A percentile compares a stretch with the other conserved stretches of the same genome.
Conservation (phyloP, 176 grass and related monocot species). For the Carex myosuroides region DNA sequence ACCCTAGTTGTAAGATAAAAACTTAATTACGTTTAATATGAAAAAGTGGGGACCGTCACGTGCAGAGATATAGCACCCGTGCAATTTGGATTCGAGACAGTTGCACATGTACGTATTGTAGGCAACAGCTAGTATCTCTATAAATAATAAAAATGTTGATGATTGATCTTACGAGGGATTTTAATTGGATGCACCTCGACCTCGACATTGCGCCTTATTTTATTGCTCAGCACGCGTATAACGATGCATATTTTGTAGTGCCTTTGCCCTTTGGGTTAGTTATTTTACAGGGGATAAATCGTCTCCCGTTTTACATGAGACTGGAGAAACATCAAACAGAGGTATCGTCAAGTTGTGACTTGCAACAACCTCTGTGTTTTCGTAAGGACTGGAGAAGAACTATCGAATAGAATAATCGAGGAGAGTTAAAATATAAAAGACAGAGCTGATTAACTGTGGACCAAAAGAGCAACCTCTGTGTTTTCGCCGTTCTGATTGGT, state of each 20-base stretch:
- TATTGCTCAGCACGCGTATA: not conserved
- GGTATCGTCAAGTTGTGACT: not conserved
- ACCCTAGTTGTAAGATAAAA: not conserved
- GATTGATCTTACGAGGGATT: not conserved
- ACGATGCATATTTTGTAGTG: not conserved
- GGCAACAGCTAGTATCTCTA: not conserved
- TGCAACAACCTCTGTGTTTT: not conserved
- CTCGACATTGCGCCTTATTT: not conserved
- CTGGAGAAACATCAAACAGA: not conserved
- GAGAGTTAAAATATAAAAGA: too few species aligned
- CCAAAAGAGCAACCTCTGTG: too few species aligned
- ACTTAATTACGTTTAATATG: not conserved
- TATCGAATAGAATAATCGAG: not conserved
- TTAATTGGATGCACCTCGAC: not conserved
- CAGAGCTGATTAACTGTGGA: too few species aligned
- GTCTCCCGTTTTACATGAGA: not conserved
- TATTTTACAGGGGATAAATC: not conserved
- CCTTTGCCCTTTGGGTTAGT: not conserved
- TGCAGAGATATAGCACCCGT: not conserved
- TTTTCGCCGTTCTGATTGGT: not conserved
- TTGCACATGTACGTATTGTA: not conserved
- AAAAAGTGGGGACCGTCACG: not conserved
- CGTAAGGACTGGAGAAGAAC: not conserved
- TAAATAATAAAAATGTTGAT: not conserved
- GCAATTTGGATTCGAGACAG: not conserved